These are phyloP conservation scores for Yarrowia sp. DNA, from an alignment of 805 yeast genomes.

Conservation along the genomic window DNA sequence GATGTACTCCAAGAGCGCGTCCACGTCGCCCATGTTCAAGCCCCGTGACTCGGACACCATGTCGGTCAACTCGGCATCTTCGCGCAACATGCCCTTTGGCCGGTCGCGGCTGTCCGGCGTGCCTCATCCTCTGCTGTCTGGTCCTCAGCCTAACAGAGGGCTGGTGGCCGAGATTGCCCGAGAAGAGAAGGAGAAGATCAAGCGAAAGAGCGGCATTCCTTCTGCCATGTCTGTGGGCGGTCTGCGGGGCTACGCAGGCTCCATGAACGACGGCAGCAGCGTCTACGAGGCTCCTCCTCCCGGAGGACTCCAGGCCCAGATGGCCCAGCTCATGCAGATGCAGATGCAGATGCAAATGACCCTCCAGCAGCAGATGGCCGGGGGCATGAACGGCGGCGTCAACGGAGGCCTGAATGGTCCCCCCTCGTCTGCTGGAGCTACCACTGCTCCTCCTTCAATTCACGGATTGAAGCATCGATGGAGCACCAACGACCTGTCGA, in stretches of 20 bases:
- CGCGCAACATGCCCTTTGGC: constrained; percentile 30
- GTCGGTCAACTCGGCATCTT: constrained; percentile 11
- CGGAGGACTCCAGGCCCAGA: constrained; percentile 47
- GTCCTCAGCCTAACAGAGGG: constrained; percentile 47
- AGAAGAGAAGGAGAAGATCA: constrained; percentile 51
- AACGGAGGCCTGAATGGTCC: neutral
- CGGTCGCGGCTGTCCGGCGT: constrained; percentile 19
- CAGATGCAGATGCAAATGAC: constrained; percentile 46
- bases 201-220: constrained; percentile 43
- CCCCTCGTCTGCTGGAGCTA: constrained; percentile 2
- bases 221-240: neutral
- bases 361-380: constrained; percentile 36
- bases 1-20: constrained; percentile 14
- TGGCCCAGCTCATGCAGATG: constrained; percentile 49
- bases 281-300: constrained; percentile 40
- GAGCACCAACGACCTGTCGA: constrained; percentile 18
- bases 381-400: neutral
- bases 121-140: constrained; percentile 29
- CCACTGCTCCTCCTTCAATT: constrained; percentile 7
- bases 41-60: constrained; percentile 7
- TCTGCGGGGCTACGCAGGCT: constrained; percentile 17
- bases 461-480: constrained; percentile 12
- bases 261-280: constrained; percentile 33
- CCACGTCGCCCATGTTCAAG: constrained; percentile 33
- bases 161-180: constrained; percentile 53